Percentiles rank a stretch among this genome's conserved stretches.
These are phyloP conservation scores for Astrocystis sublimbata DNA, from an alignment of 495 filamentous ascomycete species.

Conservation along the genomic window DNA sequence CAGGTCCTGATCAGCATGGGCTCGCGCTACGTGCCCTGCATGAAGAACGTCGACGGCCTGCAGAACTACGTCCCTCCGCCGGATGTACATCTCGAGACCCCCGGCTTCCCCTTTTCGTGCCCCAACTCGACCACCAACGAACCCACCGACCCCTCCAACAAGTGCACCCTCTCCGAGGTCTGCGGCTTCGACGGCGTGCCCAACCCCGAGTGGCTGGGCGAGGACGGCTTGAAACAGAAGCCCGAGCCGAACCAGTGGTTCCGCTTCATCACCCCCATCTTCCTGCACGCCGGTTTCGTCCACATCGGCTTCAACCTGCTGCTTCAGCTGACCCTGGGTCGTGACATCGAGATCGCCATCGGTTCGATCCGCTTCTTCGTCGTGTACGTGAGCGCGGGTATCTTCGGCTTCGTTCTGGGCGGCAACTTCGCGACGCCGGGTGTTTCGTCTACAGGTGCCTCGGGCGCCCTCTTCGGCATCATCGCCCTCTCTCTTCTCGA, in stretches of 20 bases:
- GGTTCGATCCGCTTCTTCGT: slow-evolving; percentile 81
- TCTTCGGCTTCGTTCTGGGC: slow-evolving; percentile 94
- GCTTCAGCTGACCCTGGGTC: slow-evolving; percentile 80
- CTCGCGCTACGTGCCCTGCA: slow-evolving; percentile 88
- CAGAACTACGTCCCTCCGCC: slow-evolving; percentile 47
- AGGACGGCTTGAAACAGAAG: slow-evolving; percentile 34
- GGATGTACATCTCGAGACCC: neutral
- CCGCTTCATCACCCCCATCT: slow-evolving; percentile 93
- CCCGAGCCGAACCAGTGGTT: slow-evolving; percentile 91
- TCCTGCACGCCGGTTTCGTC: slow-evolving; percentile 88
- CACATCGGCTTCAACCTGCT: slow-evolving; percentile 96
- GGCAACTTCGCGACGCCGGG: slow-evolving; percentile 85
- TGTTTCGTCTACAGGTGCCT: slow-evolving; percentile 82
- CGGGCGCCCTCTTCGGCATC: slow-evolving; percentile 86
- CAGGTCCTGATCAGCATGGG: slow-evolving; percentile 96
- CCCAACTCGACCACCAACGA: slow-evolving; percentile 68
- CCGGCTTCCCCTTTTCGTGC: slow-evolving; percentile 62
- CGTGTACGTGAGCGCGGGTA: slow-evolving; percentile 86
- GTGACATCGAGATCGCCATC: slow-evolving; percentile 87
- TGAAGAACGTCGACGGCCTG: slow-evolving; percentile 75
- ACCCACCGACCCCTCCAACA: slow-evolving; percentile 39
- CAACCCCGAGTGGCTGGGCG: slow-evolving; percentile 56
- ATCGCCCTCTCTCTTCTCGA: slow-evolving; percentile 86
- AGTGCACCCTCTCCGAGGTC: slow-evolving; percentile 72
- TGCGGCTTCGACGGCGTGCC: slow-evolving; percentile 80